Evolutionary conservation across 768 basidiomycete genomes (phyloP).

Genomic region (Russula compacta): DNA sequence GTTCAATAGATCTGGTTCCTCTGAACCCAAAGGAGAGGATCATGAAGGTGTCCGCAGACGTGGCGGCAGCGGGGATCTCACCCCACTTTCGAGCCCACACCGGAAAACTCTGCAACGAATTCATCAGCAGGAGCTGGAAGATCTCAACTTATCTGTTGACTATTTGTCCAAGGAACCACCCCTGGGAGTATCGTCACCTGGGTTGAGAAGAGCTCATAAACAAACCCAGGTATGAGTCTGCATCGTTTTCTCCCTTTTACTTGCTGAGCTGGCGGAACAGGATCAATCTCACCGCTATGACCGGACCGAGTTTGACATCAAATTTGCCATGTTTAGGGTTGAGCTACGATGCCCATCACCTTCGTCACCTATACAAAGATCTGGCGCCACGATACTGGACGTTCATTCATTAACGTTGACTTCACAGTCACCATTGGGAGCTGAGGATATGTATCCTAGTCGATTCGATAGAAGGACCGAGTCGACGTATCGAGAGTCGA

Average conservation of each 20-base stretch:
- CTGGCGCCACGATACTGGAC: conserved; percentile 62
- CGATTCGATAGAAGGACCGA: conserved; percentile 7
- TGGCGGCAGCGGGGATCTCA: background rate
- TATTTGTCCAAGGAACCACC: conserved; percentile 26
- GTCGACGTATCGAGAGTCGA: conserved; percentile 3
- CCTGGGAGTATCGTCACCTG: background rate
- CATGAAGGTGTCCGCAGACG: background rate
- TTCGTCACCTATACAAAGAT: conserved; percentile 37
- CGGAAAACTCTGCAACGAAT: conserved; percentile 34
- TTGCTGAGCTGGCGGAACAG: background rate
- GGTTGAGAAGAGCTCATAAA: background rate
- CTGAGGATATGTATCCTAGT: background rate
- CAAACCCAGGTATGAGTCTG: background rate
- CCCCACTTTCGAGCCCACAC: conserved; percentile 13
- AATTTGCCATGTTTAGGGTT: conserved; percentile 50
- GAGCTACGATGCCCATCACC: conserved; percentile 64
- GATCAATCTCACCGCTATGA: background rate
- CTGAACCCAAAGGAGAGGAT: conserved; percentile 1
- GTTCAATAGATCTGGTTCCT: background rate
- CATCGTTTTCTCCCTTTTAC: background rate
- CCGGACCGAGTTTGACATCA: conserved; percentile 28
- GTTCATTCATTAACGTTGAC: conserved; percentile 42
- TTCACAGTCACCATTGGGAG: conserved; percentile 22
- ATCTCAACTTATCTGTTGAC: conserved; percentile 46
- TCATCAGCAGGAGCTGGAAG: conserved; percentile 47